Base-by-base conservation (phyloP, 2,329 filamentous ascomycete genomes). In the Dothiorella sarmentorum region DNA sequence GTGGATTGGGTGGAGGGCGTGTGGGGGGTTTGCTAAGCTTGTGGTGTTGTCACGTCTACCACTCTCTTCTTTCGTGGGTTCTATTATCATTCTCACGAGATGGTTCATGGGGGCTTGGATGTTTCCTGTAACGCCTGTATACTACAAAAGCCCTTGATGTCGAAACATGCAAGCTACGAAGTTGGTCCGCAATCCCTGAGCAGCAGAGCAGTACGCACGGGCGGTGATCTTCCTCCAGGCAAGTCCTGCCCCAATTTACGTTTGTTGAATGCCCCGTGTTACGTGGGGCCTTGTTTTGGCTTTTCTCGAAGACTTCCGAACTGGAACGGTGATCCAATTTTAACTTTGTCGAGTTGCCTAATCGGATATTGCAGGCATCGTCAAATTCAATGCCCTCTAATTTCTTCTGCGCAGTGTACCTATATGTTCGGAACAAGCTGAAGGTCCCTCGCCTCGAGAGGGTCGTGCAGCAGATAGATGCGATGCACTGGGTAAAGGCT, bases 391-490 rank as follows among this genome's bases (percentile, higher is more conserved):
- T 53, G 22, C 49, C 49, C 49, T n/a, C 40, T 40, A 33, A 31
- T 53, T 26, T 40, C 49, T 40, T 40, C 29, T 31, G 29, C 15
- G 15, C 6, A 3, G 29, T 31, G 29, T 51, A 35, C 47, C 20
- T 22, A 22, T 20, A 20, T 29, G n/a, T 38, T 27, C 49, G 35
- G 33, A 38, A 52, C 33, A n/a, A 7, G 22, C 13, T 35, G 22
- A 35, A 18, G 22, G 49, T 40, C 49, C 49, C 49, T 53, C 49
- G 49, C 49, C 49, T 53, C 35, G 33, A 29, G n/a, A 15, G 40
- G 49, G 49, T 42, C 35, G 49, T 27, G 49, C 49, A 42, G 49
- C 33, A 40, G 49, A 42, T 42, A 29, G 49, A 33, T 27, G 33
- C 49, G 24, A 22, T 40, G 49, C 15, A 4, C 40, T 24, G 44